Evolutionary conservation across 2,329 filamentous ascomycete genomes (phyloP), one percentile per base, ranked within the genome.

Genomic region (Biscogniauxia sp.): DNA sequence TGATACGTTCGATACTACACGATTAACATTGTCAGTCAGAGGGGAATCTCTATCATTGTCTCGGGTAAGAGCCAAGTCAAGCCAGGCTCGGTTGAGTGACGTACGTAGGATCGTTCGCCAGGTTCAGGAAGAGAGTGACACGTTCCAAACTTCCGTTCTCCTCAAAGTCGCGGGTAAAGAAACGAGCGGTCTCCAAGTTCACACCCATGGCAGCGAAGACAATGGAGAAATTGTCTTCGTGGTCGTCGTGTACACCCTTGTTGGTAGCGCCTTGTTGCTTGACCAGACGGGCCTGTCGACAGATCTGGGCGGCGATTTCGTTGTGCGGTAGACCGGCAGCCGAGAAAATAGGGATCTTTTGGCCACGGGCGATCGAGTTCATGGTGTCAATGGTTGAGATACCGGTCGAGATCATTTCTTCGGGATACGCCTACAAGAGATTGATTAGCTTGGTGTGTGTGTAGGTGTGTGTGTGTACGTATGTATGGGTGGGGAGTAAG

Each of bases 151-250:
- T 96, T 70, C 96, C 96, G 79, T 99, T 99, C 85, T 99, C 93
- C 79, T 99, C 95, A 74, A 99, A 99, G 74, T 99, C 95, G 68
- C 92, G 87, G 45, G 94, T 98, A 83, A 99, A 99, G 87, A 99
- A 99, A 71, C 95, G 91, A 72, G 91, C 92, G 32, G 95, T 99
- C 77, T 99, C 95, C 89, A 99, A 88, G 83, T 99, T 99, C 71
- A 99, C 95, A 93, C 95, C 95, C 95, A 99, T 99, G 74, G 95
- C 95, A 75, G 92, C 96, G 76, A 99, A 99, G 60, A 99, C 95
- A 73, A 99, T 99, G 63, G 93, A 97, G 85, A 99, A 99, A 83
- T 99, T 99, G 74, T 99, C 95, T 74, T 97, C 93, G 79, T 99
- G 95, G 59, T 88, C 93, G 73, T 99, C 96, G 74, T 99, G 95